Percentiles rank a stretch among this genome's conserved stretches.
phyloP scores from a whole-genome alignment of 106 monocot species.

The Acorus gramineus region DNA sequence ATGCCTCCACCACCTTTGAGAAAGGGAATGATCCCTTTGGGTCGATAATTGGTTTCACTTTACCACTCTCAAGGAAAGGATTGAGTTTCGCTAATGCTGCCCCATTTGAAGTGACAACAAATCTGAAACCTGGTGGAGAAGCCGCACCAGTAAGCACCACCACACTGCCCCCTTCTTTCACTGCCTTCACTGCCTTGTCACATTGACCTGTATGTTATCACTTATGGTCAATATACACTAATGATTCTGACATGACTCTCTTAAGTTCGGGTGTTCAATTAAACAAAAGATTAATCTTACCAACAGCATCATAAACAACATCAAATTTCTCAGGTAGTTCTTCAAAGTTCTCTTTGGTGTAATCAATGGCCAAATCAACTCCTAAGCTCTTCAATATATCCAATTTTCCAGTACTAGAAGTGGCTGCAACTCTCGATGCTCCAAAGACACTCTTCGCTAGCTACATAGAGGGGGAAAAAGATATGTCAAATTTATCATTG shows the following conservation, averaged over 20 bases:
- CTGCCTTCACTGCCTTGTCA: conserved; percentile 59
- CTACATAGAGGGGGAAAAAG: conserved; percentile 22
- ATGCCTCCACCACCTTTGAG: conserved; percentile 56
- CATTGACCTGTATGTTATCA: conserved; percentile 41
- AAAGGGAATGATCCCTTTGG: conserved; percentile 69
- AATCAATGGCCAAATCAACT: conserved; percentile 84
- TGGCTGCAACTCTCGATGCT: conserved; percentile 82
- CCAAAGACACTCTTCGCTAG: conserved; percentile 85
- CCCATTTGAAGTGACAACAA: conserved; percentile 83
- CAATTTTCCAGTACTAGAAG: conserved; percentile 72
- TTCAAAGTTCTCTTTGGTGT: conserved; percentile 91
- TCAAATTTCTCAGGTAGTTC: conserved; percentile 85
- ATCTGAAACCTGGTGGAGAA: conserved; percentile 60
- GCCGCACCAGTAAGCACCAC: conserved; percentile 60
- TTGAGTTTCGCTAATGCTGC: conserved; percentile 48
- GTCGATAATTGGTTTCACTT: conserved; percentile 69
- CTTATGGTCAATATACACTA: too few relatives aligned
- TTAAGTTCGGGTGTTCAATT: too few relatives aligned
- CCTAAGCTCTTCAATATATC: conserved; percentile 83
- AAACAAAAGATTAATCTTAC: conserved; percentile 19
- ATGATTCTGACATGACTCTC: too few relatives aligned
- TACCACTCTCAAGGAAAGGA: conserved; percentile 54
- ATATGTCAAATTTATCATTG: background rate
- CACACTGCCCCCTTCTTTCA: conserved; percentile 74
- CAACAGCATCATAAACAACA: conserved; percentile 85